Evolutionary conservation across 257 asterid genomes (phyloP), one percentile per base, ranked within the genome.

Genomic region (Gentiana dahurica): DNA sequence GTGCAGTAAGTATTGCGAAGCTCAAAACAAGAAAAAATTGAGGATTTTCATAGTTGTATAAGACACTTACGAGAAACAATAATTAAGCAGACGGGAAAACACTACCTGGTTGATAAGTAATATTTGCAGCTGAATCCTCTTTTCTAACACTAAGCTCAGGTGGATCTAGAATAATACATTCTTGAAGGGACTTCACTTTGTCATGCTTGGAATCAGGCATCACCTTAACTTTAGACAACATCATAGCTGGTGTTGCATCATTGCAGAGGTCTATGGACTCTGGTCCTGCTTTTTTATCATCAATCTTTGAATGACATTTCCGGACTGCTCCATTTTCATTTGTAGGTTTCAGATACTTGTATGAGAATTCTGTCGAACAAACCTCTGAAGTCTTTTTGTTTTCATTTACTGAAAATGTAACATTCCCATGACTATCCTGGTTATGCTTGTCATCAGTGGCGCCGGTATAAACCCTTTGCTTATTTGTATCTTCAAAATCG

Each of bases 61-160:
- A 39, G 6, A 3, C 44, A 3, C 44, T 3, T 3, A 12, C 34
- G 6, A 12, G 3, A 15, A 35, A 55, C 9, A 15, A 65, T 54
- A 49, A 12, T 35, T 12, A 47, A 24, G 37, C 62, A 48, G 58
- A 50, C 36, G 35, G 54, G 58, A 4, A 39, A 62, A 34, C 37
- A 39, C 37, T 68, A 82, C 95, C 95, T 53, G 85, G 75, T 54
- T 49, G 68, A 49, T 77, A 12, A 73, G 69, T 56, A 9, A 82
- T 71, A 61, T 39, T 12, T 2, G 75, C 48, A 13, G 71, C 46
- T 34, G 70, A 56, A 62, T 59, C 63, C 55, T 68, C 86, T 49
- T 78, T 79, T 68, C 60, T 75, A 53, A 67, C 68, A 49, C 56
- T 73, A 57, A 72, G 39, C 34, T 77, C 51, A 36, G 79, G 53